Evolutionary conservation across 1,139 yeast genomes (phyloP).

Genomic region (Wickerhamomyces sp.): DNA sequence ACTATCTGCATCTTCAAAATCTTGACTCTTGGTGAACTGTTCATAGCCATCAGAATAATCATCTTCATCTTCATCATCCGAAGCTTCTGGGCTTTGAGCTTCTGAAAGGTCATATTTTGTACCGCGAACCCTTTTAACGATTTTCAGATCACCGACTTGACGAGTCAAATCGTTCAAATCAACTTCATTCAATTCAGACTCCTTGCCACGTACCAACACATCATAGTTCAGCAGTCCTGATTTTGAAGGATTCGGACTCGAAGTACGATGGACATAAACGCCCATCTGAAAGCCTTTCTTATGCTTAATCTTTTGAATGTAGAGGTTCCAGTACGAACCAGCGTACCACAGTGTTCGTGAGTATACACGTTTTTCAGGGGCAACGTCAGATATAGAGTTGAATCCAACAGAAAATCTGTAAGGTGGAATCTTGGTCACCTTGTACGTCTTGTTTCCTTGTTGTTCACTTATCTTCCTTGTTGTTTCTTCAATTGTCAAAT

Average conservation of each 20-base stretch:
- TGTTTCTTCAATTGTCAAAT: no score
- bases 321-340: constrained; percentile 53
- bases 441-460: constrained; percentile 16
- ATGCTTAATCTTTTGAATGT: constrained; percentile 39
- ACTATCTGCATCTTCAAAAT: constrained; percentile 12
- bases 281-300: constrained; percentile 45
- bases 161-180: constrained; percentile 1
- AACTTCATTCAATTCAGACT: constrained; percentile 1
- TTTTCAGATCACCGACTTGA: not conserved
- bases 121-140: not conserved
- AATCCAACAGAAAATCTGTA: constrained; percentile 48
- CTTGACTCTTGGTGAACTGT: constrained; percentile 8
- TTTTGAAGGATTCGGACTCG: constrained; percentile 30
- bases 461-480: constrained; percentile 19
- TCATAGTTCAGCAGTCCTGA: constrained; percentile 32
- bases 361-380: constrained; percentile 41
- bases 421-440: constrained; percentile 43
- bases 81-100: constrained; percentile 2
- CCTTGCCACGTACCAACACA: constrained; percentile 13
- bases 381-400: constrained; percentile 38
- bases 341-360: constrained; percentile 51
- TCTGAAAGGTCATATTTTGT: not conserved
- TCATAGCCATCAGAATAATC: constrained; percentile 5
- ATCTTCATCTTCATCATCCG: constrained; percentile 6
- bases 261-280: constrained; percentile 46